phyloP scores from a whole-genome alignment of 2,329 filamentous ascomycete genomes.

The Neurospora sp. region DNA sequence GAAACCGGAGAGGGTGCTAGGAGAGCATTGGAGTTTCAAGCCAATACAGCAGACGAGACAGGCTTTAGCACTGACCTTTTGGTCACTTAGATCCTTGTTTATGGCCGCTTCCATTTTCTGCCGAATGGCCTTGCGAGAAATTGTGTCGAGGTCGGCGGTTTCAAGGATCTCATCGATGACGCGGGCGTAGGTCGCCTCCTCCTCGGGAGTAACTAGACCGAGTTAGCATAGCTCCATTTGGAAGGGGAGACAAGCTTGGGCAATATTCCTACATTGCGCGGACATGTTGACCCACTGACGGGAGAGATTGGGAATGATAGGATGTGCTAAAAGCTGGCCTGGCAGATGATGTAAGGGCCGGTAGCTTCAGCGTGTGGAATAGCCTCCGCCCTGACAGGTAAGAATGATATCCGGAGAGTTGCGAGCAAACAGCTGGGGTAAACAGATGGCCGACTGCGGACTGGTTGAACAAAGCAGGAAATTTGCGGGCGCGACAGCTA shows the following conservation, averaged over 20 bases:
- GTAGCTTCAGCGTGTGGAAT: neutral
- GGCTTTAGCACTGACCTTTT: conserved; percentile 37
- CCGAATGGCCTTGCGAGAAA: conserved; percentile 54
- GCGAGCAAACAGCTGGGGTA: neutral
- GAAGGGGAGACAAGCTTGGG: neutral
- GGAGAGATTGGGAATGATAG: neutral
- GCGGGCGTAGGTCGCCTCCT: conserved; percentile 42
- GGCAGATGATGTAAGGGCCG: neutral
- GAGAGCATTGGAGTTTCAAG: conserved; percentile 1
- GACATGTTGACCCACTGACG: neutral
- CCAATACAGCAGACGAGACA: neutral
- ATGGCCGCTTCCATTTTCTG: conserved; percentile 44
- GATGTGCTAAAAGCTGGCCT: neutral
- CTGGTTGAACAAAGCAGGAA: neutral
- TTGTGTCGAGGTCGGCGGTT: conserved; percentile 50
- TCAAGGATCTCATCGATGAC: conserved; percentile 52
- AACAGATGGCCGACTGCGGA: neutral
- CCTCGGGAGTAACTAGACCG: conserved; percentile 37
- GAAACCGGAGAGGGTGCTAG: neutral
- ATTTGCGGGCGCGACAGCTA: neutral
- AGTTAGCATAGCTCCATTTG: conserved; percentile 6
- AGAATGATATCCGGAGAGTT: neutral
- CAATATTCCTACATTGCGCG: neutral
- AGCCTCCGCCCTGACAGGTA: neutral
- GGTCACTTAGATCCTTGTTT: conserved; percentile 46